Conservation (phyloP, 495 filamentous ascomycete genomes). For the Apiosordaria backusii region DNA sequence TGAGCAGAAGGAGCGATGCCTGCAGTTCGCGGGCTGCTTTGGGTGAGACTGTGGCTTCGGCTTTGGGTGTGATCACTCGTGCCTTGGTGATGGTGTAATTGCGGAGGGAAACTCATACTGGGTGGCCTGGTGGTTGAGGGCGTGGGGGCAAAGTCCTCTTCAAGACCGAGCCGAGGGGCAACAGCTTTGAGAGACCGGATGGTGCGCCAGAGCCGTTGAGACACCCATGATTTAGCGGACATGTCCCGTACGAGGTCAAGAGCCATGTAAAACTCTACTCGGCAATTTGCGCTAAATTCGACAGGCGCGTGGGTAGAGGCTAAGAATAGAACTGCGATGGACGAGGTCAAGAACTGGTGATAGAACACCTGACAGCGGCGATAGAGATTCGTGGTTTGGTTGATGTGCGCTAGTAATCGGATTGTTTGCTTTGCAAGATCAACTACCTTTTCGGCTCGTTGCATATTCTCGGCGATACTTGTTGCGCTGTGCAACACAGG, state of each 20-base stretch:
- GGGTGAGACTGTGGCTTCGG: neutral
- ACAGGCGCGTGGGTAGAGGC: slow-evolving; percentile 78
- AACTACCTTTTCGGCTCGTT: slow-evolving; percentile 66
- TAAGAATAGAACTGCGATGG: slow-evolving; percentile 77
- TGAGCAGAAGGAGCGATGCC: neutral
- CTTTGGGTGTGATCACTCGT: neutral
- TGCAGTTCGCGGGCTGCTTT: neutral
- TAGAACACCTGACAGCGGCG: slow-evolving; percentile 75
- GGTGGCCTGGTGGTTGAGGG: slow-evolving; percentile 28
- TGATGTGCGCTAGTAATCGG: slow-evolving; percentile 66
- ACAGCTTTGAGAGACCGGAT: slow-evolving; percentile 76
- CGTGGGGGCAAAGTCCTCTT: slow-evolving; percentile 26
- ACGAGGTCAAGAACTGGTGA: slow-evolving; percentile 81
- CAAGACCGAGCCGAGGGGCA: slow-evolving; percentile 73
- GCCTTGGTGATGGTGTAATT: neutral
- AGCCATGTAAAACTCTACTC: slow-evolving; percentile 85
- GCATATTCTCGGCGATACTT: slow-evolving; percentile 68
- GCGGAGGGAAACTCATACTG: slow-evolving; percentile 16
- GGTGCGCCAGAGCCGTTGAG: slow-evolving; percentile 76
- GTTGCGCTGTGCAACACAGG: slow-evolving; percentile 73
- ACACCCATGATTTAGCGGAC: slow-evolving; percentile 72
- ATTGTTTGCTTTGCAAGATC: slow-evolving; percentile 79
- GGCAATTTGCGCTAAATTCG: slow-evolving; percentile 67
- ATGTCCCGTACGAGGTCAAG: slow-evolving; percentile 78
- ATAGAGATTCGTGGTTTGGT: slow-evolving; percentile 78